Evolutionary conservation across 1,284 basidiomycete genomes (phyloP).

Genomic region (Clitocybe nebularis): DNA sequence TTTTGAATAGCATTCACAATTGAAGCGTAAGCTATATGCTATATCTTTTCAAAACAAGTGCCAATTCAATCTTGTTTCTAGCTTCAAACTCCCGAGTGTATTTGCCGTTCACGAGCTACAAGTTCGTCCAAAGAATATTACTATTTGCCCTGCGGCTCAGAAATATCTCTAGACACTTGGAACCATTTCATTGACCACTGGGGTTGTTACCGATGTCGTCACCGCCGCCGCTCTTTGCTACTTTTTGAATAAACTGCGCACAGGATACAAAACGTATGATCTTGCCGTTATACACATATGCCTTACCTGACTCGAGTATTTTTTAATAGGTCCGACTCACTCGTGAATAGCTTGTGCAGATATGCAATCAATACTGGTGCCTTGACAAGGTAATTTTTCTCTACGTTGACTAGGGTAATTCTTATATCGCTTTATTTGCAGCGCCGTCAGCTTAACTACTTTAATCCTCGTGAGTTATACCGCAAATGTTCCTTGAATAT

Average conservation of each 20-base stretch:
- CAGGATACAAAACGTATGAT: constrained; percentile 31
- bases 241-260: constrained; percentile 37
- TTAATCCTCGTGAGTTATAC: constrained; percentile 46
- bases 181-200: constrained; percentile 34
- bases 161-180: constrained; percentile 28
- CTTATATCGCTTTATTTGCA: constrained; percentile 22
- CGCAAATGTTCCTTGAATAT: background rate
- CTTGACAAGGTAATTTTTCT: constrained; percentile 48
- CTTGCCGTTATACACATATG: background rate
- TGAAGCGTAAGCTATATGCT: constrained; percentile 35
- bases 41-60: background rate
- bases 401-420: background rate
- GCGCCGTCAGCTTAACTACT: constrained; percentile 54
- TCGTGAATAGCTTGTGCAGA: constrained; percentile 46
- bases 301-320: background rate
- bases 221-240: constrained; percentile 36
- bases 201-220: constrained; percentile 38
- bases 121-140: constrained; percentile 19
- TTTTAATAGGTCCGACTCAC: constrained; percentile 48
- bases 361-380: constrained; percentile 59
- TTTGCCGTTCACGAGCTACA: constrained; percentile 30
- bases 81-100: constrained; percentile 32
- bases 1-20: constrained; percentile 36
- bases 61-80: constrained; percentile 14
- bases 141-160: too few species aligned